A percentile compares a stretch with the other conserved stretches of the same genome.
phyloP scores from a whole-genome alignment of 768 basidiomycete species.

The Kwoniella dejecticola region DNA sequence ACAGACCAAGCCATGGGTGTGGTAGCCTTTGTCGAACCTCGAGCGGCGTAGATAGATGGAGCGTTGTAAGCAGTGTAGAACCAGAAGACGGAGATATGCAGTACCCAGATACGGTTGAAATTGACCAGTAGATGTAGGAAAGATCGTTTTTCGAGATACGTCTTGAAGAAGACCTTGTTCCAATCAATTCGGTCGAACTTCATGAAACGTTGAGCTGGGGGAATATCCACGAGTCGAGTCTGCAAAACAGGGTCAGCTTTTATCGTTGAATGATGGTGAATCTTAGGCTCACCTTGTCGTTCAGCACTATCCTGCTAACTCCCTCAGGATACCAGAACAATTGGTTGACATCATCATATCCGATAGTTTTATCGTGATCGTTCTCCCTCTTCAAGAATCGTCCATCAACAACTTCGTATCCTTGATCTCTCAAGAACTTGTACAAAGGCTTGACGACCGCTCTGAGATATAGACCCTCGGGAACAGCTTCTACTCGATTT shows the following conservation, averaged over 20 bases:
- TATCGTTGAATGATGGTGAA: constrained; percentile 13
- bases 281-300: constrained; percentile 69
- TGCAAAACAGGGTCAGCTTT: constrained; percentile 52
- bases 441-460: constrained; percentile 91
- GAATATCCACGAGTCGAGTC: constrained; percentile 87
- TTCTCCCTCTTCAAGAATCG: constrained; percentile 89
- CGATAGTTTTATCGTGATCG: constrained; percentile 92
- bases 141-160: constrained; percentile 95
- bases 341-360: constrained; percentile 98
- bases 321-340: constrained; percentile 99
- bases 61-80: constrained; percentile 96
- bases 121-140: constrained; percentile 97
- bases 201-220: constrained; percentile 92
- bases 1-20: constrained; percentile 89
- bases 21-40: constrained; percentile 61
- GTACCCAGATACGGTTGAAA: constrained; percentile 99
- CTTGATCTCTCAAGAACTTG: constrained; percentile 94
- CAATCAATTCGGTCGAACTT: constrained; percentile 96
- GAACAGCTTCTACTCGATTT: constrained; percentile 83
- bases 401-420: constrained; percentile 92
- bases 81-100: constrained; percentile 91
- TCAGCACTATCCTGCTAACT: constrained; percentile 83
- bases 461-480: constrained; percentile 91
- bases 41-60: constrained; percentile 70
- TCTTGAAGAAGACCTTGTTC: constrained; percentile 97